A percentile compares a stretch with the other conserved stretches of the same genome.
Evolutionary conservation across 306 rosid species (phyloP).

Genomic region (Medicago ruthenica): DNA sequence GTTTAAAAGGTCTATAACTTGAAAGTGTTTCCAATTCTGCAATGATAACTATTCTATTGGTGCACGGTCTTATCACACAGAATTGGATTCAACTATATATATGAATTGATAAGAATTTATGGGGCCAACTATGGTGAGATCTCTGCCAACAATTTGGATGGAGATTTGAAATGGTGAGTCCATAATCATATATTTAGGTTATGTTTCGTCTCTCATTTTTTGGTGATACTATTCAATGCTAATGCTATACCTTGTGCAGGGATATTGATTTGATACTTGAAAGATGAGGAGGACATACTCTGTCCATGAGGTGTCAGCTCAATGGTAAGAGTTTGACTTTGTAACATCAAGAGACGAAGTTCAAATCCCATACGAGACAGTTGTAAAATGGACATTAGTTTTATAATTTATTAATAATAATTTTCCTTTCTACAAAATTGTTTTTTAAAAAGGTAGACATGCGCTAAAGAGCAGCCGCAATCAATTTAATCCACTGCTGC

Average conservation of each 20-base stretch:
- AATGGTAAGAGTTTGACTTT: no score
- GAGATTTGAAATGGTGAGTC: constrained; percentile 31
- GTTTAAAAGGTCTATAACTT: not conserved
- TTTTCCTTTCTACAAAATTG: no score
- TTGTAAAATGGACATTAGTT: no score
- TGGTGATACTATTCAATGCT: constrained; percentile 6
- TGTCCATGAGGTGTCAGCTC: no score
- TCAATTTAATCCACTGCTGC: not conserved
- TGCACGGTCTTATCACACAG: not conserved
- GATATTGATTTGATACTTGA: constrained; percentile 26
- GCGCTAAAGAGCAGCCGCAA: not conserved
- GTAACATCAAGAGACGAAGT: no score
- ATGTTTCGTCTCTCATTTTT: constrained; percentile 23
- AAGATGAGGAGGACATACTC: constrained; percentile 11
- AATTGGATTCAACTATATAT: constrained; percentile 26
- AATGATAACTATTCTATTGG: constrained; percentile 1
- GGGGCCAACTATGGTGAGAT: constrained; percentile 23
- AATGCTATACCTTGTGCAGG: constrained; percentile 28
- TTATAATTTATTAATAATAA: no score
- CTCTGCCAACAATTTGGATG: constrained; percentile 27
- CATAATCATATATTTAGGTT: not conserved
- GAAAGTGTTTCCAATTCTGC: constrained; percentile 10
- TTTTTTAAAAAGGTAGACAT: not conserved
- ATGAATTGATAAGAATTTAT: constrained; percentile 1
- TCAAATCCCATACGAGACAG: no score